A percentile compares a stretch with the other conserved stretches of the same genome.
These are phyloP conservation scores for Astragalus membranaceus DNA, from an alignment of 306 rosid genomes.

Conservation along the genomic window DNA sequence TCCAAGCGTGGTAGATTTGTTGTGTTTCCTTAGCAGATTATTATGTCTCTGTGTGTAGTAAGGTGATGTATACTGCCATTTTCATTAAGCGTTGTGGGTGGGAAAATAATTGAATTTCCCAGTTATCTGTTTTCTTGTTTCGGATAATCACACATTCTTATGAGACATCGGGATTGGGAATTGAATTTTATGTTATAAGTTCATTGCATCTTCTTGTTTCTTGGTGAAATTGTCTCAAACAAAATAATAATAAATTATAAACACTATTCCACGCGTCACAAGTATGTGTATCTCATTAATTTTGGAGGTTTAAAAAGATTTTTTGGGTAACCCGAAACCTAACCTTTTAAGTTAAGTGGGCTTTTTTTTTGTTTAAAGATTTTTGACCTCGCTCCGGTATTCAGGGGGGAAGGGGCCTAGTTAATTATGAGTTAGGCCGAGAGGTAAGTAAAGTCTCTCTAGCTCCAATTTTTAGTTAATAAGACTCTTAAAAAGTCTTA, in stretches of 20 bases:
- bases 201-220: constrained; percentile 29
- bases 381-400: too few relatives aligned
- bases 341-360: too few relatives aligned
- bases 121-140: constrained; percentile 15
- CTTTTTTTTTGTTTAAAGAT: too few relatives aligned
- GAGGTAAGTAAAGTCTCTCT: too few relatives aligned
- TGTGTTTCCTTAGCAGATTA: constrained; percentile 21
- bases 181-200: constrained; percentile 22
- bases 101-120: constrained; percentile 10
- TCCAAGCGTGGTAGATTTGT: constrained; percentile 28
- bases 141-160: constrained; percentile 1
- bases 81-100: constrained; percentile 7
- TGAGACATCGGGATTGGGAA: constrained; percentile 36
- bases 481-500: too few relatives aligned
- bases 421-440: too few relatives aligned
- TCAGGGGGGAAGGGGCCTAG: too few relatives aligned
- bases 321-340: too few relatives aligned
- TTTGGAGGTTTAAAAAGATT: too few relatives aligned
- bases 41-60: background rate
- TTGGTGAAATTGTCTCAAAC: background rate
- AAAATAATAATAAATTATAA: background rate
- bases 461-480: too few relatives aligned
- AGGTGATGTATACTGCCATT: constrained; percentile 11
- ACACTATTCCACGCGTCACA: constrained; percentile 13
- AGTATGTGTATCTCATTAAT: background rate